Evolutionary conservation across 306 rosid species (phyloP), one percentile per base, ranked within the genome.

Genomic region (Trifolium repens): DNA sequence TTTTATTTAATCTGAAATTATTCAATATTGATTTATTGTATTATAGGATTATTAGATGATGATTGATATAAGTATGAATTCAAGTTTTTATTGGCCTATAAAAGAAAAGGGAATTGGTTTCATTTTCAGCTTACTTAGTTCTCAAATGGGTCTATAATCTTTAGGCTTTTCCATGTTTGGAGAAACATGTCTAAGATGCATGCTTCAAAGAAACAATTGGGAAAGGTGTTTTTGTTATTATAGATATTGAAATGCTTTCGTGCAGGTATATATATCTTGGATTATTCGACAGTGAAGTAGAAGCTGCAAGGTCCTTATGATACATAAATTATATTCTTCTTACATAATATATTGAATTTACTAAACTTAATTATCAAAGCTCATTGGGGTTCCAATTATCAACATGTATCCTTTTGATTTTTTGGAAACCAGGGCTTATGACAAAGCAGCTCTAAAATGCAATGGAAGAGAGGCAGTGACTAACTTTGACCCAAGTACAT

Each of bases 231-330:
- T 88, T 82, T 78, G 88, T 92, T 80, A 85, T 90, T 87, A 50
- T 84, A 85, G 96, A 87, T 96, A 84, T 94, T 88, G 84, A 88
- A 73, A 82, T 96, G 93, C 91, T 96, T 96, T 89, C 88, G 46
- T 96, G 99, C 98, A 96, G 99, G 98, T 92, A 96, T 90, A 88
- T 96, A 85, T 96, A 96, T 90, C 98, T 96, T 89, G 99, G 98
- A 87, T 98, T 96, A 74, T 96, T 96, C 96, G 96, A 96, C 96
- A 92, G 87, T 69, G 99, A 96, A 91, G 98, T 96, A 90, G 99
- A 96, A 92, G 98, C 98, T 90, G 99, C 99, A 92, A 96, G 99
- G 99, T 96, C 94, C 84, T 88, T 82, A 77, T 88, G 88, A 94
- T 84, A 67, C 93, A 92, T 88, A 83, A 92, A 89, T 88, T 92